Base-by-base conservation (phyloP, 441 rosid species). In the Metrosideros polymorpha region DNA sequence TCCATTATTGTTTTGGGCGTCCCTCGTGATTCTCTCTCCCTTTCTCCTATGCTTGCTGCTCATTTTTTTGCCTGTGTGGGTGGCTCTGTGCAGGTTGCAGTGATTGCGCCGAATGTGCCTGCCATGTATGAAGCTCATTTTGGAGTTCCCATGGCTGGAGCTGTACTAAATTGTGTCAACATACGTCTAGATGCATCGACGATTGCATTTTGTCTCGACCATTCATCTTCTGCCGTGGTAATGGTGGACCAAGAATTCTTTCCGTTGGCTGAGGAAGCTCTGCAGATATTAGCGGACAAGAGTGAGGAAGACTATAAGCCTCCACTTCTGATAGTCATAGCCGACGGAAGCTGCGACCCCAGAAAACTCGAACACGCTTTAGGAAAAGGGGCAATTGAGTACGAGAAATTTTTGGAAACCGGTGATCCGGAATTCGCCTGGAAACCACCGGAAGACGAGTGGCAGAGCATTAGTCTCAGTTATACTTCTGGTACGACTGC, bases 401-500 rank as follows among this genome's bases (percentile, higher is more conserved):
- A 97, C 32, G 97, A 96, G 90, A 88, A 90, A 24, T 94, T 96
- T 88, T 92, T 95, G 84, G 92, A 89, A 86, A 87, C 86, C 6
- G 99, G 99, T 55, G 96, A 95, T 66, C 93, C 95, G 1, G 94
- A 93, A 18, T 95, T 88, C 89, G 87, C 86, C n/a, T 95, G 98
- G 98, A 89, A 89, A 88, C 95, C 97, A 71, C 99, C 98, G 2
- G 93, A 85, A 83, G 97, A 97, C 83, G 99, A 95, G 87, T 96
- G 99, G 97, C 98, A 95, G 89, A 95, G 98, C 86, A 96, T 96
- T 61, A 95, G 97, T 77, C 90, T 97, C 75, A 94, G 95, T 79
- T 97, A 95, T 89, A 97, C 99, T 84, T 97, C 99, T 6, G 99
- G 99, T 24, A 96, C 98, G 29, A 96, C 99, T 3, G 93, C 98